Percentiles rank a stretch among this genome's conserved stretches.
phyloP scores from a whole-genome alignment of 345 rosid genomes.

The Aquilaria malaccensis region DNA sequence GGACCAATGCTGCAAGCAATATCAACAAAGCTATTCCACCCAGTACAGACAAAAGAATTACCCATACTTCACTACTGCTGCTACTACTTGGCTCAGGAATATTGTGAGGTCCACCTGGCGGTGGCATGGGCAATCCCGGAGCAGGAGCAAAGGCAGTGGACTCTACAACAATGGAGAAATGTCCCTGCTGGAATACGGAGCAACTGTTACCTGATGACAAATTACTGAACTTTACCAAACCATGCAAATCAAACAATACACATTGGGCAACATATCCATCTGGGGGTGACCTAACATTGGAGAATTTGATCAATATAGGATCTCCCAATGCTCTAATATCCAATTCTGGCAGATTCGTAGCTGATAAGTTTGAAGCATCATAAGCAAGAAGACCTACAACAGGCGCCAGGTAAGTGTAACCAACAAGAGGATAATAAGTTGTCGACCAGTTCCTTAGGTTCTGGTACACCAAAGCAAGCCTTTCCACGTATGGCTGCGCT shows the following conservation, averaged over 20 bases:
- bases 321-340: conserved; percentile 33
- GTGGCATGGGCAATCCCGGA: conserved; percentile 22
- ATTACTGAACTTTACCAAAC: conserved; percentile 48
- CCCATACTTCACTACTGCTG: conserved; percentile 39
- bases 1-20: conserved; percentile 36
- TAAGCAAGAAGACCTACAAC: conserved; percentile 85
- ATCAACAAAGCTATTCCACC: conserved; percentile 58
- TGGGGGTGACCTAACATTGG: conserved; percentile 40
- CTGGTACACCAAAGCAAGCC: conserved; percentile 85
- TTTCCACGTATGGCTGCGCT: conserved; percentile 55
- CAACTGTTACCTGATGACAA: conserved; percentile 47
- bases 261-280: conserved; percentile 56
- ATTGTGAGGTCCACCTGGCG: conserved; percentile 6
- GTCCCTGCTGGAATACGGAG: conserved; percentile 54
- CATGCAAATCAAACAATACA: conserved; percentile 59
- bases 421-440: conserved; percentile 50
- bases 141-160: conserved; percentile 41
- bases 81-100: conserved; percentile 14
- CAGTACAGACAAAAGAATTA: conserved; percentile 70
- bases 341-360: conserved; percentile 40
- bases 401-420: conserved; percentile 57
- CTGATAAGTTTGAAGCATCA: conserved; percentile 58
- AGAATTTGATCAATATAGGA: conserved; percentile 61
- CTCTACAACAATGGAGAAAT: conserved; percentile 75
- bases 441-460: conserved; percentile 75